Conservation (phyloP, 176 grass and related monocot genomes). For the Zea luxurians region DNA sequence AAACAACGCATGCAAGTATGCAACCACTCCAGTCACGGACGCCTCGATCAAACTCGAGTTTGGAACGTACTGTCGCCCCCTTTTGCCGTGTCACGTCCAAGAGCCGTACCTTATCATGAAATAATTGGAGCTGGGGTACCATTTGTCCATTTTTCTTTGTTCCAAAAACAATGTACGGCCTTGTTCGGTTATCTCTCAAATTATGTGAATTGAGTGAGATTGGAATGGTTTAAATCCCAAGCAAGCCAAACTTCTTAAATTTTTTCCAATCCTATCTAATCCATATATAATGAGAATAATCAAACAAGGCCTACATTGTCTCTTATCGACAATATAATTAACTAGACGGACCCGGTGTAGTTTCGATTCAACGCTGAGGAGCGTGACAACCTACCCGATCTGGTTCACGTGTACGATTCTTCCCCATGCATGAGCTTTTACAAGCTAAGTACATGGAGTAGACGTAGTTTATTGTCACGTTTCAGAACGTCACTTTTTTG, state of each 20-base stretch:
- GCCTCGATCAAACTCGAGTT: neutral
- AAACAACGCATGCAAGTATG: neutral
- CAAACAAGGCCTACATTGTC: too few relatives aligned
- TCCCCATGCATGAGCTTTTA: neutral
- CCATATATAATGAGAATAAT: too few relatives aligned
- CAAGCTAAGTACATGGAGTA: neutral
- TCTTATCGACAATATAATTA: neutral
- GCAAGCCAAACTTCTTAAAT: too few relatives aligned
- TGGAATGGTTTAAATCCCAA: too few relatives aligned
- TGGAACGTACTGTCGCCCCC: neutral
- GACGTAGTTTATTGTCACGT: neutral
- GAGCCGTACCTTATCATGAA: conserved; percentile 8
- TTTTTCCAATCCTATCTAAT: too few relatives aligned
- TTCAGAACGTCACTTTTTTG: conserved; percentile 2
- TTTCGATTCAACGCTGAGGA: neutral
- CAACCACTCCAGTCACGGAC: conserved; percentile 40
- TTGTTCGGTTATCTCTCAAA: too few relatives aligned
- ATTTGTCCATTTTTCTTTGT: neutral
- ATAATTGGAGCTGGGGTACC: conserved; percentile 20
- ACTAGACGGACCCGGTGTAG: neutral
- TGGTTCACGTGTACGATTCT: neutral
- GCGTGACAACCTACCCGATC: neutral
- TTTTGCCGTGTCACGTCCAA: conserved; percentile 20
- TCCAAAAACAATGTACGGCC: neutral
- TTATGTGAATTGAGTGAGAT: too few relatives aligned